phyloP scores from a whole-genome alignment of 2,329 filamentous ascomycete genomes.

The Penicillium sp. region DNA sequence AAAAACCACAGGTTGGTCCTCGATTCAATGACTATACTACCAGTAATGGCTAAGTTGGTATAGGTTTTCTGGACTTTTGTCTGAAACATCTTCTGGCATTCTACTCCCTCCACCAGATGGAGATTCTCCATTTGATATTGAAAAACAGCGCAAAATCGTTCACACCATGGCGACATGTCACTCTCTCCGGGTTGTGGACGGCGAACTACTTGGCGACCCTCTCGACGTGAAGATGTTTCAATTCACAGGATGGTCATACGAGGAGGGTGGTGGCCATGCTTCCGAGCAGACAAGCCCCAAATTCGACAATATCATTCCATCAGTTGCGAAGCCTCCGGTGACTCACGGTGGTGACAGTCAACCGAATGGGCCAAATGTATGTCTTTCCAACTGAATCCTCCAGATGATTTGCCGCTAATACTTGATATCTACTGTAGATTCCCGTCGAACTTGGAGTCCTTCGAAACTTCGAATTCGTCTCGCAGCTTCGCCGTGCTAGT shows the following conservation, averaged over 20 bases:
- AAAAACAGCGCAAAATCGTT: constrained; percentile 72
- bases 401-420: neutral
- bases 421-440: constrained; percentile 24
- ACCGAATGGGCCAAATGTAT: constrained; percentile 31
- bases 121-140: constrained; percentile 65
- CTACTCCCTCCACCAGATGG: constrained; percentile 60
- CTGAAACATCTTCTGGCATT: constrained; percentile 61
- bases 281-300: constrained; percentile 71
- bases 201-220: constrained; percentile 88
- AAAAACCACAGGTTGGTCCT: constrained; percentile 55
- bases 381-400: constrained; percentile 7
- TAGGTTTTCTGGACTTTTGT: constrained; percentile 77
- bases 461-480: constrained; percentile 92
- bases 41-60: neutral
- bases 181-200: constrained; percentile 83
- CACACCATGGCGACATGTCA: constrained; percentile 98
- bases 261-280: constrained; percentile 77
- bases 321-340: constrained; percentile 80
- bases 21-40: neutral
- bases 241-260: constrained; percentile 90
- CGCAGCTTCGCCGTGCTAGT: constrained; percentile 87
- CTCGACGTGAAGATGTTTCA: constrained; percentile 98
- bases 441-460: constrained; percentile 87
- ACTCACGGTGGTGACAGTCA: constrained; percentile 56
- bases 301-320: constrained; percentile 75